Conservation (phyloP, 2,329 filamentous ascomycete genomes). For the Trichoderma endophyticum region DNA sequence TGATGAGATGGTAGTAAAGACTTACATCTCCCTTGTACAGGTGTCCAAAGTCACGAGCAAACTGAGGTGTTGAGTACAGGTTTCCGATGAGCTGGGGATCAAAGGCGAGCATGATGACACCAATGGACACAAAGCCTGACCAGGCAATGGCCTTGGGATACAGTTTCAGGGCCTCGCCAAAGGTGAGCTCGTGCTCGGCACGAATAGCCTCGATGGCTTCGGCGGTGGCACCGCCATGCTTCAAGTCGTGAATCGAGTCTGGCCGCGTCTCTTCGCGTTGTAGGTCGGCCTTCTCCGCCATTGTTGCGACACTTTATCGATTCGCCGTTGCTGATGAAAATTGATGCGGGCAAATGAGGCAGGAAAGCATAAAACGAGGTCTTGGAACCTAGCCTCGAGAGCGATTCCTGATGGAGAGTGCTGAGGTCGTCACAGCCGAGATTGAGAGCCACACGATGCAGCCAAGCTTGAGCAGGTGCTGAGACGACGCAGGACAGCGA, state of each 20-base stretch:
- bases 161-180: constrained; percentile 39
- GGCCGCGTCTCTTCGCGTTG: constrained; percentile 1
- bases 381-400: background rate
- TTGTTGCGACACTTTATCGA: background rate
- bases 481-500: background rate
- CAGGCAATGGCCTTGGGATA: constrained; percentile 49
- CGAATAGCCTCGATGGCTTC: constrained; percentile 35
- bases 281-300: constrained; percentile 8
- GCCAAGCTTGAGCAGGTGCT: background rate
- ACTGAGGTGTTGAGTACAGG: constrained; percentile 58
- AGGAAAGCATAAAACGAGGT: background rate
- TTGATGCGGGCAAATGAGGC: background rate
- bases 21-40: constrained; percentile 36
- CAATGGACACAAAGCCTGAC: constrained; percentile 58
- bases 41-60: constrained; percentile 55
- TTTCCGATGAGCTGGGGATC: constrained; percentile 63
- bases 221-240: background rate
- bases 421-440: background rate
- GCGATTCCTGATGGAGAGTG: background rate
- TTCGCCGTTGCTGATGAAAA: no score
- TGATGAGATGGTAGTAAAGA: background rate
- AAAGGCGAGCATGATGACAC: constrained; percentile 61
- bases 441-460: background rate
- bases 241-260: background rate
- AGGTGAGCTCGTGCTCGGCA: constrained; percentile 40